phyloP scores from a whole-genome alignment of 257 asterid genomes.

The Perilla frutescens region DNA sequence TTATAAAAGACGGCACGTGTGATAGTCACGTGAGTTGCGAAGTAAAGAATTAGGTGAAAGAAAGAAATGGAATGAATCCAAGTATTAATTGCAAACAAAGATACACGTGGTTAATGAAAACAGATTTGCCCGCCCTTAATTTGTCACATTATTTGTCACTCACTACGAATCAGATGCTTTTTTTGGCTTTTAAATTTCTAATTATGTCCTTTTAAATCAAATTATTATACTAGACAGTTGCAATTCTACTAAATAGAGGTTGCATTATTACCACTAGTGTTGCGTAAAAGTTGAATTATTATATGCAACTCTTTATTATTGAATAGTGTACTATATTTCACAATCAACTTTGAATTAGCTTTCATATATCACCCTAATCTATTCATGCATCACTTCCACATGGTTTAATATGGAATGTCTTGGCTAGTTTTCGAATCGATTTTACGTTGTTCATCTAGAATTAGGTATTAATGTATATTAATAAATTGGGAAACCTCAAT shows the following conservation, averaged over 20 bases:
- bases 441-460: no score
- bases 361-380: not conserved
- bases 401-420: not conserved
- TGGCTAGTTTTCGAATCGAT: no score
- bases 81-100: slow-evolving; percentile 12
- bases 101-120: slow-evolving; percentile 42
- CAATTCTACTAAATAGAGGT: slow-evolving; percentile 20
- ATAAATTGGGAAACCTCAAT: no score
- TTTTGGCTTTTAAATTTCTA: not conserved
- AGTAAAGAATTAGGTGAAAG: slow-evolving; percentile 64
- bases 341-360: no score
- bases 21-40: slow-evolving; percentile 58
- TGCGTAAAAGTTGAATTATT: slow-evolving; percentile 14
- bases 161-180: slow-evolving; percentile 20
- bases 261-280: slow-evolving; percentile 31
- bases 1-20: slow-evolving; percentile 37
- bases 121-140: slow-evolving; percentile 31
- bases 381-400: not conserved
- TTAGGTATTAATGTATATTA: not conserved
- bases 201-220: slow-evolving; percentile 17
- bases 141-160: slow-evolving; percentile 44
- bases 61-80: slow-evolving; percentile 60
- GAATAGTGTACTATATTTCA: no score
- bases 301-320: no score
- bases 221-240: slow-evolving; percentile 25